Conservation (phyloP, 306 rosid genomes). For the Crotalaria pallida region DNA sequence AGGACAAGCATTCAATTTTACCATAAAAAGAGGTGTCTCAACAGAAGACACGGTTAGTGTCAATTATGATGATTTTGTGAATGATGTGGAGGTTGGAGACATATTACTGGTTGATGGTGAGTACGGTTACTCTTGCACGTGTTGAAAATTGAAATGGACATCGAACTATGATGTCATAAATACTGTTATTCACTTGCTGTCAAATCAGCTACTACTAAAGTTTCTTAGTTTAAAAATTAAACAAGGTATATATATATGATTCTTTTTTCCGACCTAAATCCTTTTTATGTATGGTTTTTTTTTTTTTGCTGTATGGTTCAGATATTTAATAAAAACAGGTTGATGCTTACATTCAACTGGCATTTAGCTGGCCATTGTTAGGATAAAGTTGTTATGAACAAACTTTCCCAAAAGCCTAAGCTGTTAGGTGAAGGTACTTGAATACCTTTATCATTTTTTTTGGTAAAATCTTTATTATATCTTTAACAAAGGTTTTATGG, state of each 20-base stretch:
- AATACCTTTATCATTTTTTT: neutral
- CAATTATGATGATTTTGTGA: conserved; percentile 84
- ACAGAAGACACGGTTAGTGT: conserved; percentile 77
- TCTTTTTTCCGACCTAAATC: neutral
- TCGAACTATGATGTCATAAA: neutral
- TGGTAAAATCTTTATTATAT: neutral
- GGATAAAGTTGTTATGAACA: neutral
- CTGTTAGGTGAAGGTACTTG: neutral
- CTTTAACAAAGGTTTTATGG: neutral
- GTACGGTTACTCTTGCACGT: neutral
- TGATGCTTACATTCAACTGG: neutral
- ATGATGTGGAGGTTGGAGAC: conserved; percentile 89
- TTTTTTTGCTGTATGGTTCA: neutral
- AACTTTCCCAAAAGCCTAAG: neutral
- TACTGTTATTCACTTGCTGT: neutral
- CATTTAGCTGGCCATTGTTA: neutral
- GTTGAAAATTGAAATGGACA: neutral
- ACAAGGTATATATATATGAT: no score
- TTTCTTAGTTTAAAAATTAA: neutral
- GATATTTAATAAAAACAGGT: neutral
- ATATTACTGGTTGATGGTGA: conserved; percentile 83
- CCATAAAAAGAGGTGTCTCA: conserved; percentile 78
- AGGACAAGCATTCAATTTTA: conserved; percentile 81
- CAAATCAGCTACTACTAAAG: neutral
- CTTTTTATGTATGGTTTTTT: neutral